phyloP scores from a whole-genome alignment of 1,284 basidiomycete species.

The Trichosporon inkin region DNA sequence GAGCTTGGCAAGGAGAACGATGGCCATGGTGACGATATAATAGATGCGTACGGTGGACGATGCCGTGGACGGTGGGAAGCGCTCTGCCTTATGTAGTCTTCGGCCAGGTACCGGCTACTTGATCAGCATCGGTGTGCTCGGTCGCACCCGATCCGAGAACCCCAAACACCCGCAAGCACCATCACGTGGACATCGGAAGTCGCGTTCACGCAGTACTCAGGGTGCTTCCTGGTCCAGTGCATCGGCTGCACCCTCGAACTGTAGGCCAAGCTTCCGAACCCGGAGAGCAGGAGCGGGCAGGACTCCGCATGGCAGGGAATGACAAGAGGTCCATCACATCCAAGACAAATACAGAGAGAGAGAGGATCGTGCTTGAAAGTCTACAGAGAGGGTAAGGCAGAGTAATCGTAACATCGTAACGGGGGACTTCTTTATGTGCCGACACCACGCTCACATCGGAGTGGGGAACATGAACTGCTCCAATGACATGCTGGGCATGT shows the following conservation, averaged over 20 bases:
- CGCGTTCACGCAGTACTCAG: background rate
- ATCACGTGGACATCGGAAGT: background rate
- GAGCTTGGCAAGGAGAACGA: slow-evolving; percentile 14
- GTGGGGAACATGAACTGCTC: slow-evolving; percentile 11
- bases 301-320: background rate
- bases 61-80: background rate
- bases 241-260: no score
- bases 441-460: background rate
- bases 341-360: no score
- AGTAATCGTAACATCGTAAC: background rate
- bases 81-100: background rate
- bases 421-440: background rate
- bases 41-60: background rate
- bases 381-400: background rate
- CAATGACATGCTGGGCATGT: background rate
- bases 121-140: background rate
- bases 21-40: slow-evolving; percentile 4
- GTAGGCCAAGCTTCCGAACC: background rate
- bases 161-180: background rate
- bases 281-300: background rate
- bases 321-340: no score
- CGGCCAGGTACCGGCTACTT: background rate
- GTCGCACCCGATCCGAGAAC: background rate
- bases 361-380: no score
- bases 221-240: no score